Evolutionary conservation across 2,329 filamentous ascomycete species (phyloP), one percentile per base, ranked within the genome.

Genomic region (Truncatella angustata): DNA sequence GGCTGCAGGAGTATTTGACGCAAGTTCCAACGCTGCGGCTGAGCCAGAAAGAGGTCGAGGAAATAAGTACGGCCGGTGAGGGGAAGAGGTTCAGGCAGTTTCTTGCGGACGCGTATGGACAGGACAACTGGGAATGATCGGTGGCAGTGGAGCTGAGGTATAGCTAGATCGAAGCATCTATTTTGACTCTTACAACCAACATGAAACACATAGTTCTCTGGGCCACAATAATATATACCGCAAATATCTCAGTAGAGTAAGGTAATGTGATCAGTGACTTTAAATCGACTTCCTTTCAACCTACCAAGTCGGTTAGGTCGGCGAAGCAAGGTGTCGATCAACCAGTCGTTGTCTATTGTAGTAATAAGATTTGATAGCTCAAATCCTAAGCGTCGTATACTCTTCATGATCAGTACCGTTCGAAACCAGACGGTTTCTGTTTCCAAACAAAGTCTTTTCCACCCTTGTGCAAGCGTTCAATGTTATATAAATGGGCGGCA

Each of bases 11-110:
- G 11, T 84, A 80, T 60, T 56, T 81, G 51, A 60, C 66, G 18
- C 75, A 75, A 56, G 54, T 77, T 58, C 72, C 69, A 44, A 68
- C 58, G 35, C 84, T 86, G 60, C 79, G 80, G 69, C 68, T 87
- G 56, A 81, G 79, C 3, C 68, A 74, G 0, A 71, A 77, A 49
- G 84, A 87, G 63, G 69, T 87, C 7, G 63, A 75, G 35, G 74
- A 79, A 49, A 81, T 87, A 55, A 63, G 72, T 1, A 71, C 77
- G 56, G 59, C 75, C 24, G 85, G 85, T 2, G 71, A 71, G 56
- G 61, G 81, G 71, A 84, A 84, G 68, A 78, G 85, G 63, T 80
- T 36, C 32, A 36, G 46, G n/a, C 30, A 36, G 30, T 49, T 21
- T 12, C n/a, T 49, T 14, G 46, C 34, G 9, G 46, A 49, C 10